Conservation (phyloP, 176 grass and related monocot species). For the Carex littledalei region DNA sequence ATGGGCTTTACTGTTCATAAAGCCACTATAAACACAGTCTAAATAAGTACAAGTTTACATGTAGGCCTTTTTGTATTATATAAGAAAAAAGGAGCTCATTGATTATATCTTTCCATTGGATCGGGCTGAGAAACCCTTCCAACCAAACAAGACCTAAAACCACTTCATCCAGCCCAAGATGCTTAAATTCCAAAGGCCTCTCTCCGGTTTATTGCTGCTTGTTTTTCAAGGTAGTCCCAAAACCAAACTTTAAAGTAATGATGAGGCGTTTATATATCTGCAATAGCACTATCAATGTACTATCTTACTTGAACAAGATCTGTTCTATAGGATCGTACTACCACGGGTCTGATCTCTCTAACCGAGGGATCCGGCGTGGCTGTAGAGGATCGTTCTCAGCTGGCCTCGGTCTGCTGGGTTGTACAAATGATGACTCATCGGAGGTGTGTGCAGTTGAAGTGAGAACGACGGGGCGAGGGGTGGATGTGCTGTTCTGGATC, state of each 20-base stretch:
- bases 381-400: constrained; percentile 26
- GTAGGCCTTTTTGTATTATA: not conserved
- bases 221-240: not conserved
- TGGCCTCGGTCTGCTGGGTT: not conserved
- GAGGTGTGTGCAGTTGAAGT: too few relatives aligned
- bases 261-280: not conserved
- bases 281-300: fast-evolving
- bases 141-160: not conserved
- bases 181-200: not conserved
- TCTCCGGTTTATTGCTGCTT: not conserved
- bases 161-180: not conserved
- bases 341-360: not conserved
- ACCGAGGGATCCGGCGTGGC: not conserved
- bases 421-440: too few relatives aligned
- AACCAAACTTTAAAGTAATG: fast-evolving
- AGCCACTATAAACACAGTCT: not conserved
- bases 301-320: constrained; percentile 29
- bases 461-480: too few relatives aligned
- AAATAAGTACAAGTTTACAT: not conserved
- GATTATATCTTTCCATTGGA: not conserved
- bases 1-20: not conserved
- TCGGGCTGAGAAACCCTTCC: not conserved
- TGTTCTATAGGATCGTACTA: constrained; percentile 29
- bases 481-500: too few relatives aligned
- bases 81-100: not conserved